A percentile compares a stretch with the other conserved stretches of the same genome.
phyloP scores from a whole-genome alignment of 331 rosid species.

The Stylosanthes scabra region DNA sequence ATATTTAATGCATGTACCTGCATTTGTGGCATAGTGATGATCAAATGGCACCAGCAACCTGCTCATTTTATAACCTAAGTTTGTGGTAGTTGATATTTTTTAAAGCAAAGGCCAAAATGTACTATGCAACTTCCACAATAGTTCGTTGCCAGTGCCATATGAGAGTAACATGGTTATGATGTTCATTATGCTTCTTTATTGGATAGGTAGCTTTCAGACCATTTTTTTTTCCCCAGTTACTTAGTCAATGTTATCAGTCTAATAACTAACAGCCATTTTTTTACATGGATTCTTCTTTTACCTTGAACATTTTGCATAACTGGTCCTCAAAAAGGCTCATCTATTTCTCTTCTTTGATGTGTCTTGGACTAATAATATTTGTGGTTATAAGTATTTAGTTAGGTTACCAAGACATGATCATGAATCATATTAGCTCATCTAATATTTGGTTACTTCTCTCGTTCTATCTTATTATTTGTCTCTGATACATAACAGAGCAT shows the following conservation, averaged over 20 bases:
- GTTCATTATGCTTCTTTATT: background rate
- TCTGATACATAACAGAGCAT: background rate
- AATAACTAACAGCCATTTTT: background rate
- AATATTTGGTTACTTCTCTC: background rate
- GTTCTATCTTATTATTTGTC: background rate
- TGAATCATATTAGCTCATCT: slow-evolving; percentile 3
- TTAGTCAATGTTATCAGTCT: background rate
- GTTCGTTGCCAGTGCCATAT: background rate
- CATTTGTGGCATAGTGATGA: background rate
- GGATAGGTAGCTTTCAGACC: background rate
- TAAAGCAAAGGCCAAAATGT: background rate
- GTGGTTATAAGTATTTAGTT: background rate
- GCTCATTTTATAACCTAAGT: slow-evolving; percentile 7
- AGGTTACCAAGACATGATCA: slow-evolving; percentile 13
- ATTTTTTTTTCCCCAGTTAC: background rate
- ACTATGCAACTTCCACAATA: too few species aligned
- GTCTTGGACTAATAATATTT: slow-evolving; percentile 22
- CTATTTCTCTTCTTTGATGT: background rate
- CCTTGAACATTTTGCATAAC: background rate
- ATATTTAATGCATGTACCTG: background rate
- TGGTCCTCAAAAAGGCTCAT: slow-evolving; percentile 17
- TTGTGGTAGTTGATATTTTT: background rate
- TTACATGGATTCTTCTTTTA: background rate
- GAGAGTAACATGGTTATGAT: background rate
- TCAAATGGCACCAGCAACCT: background rate